A percentile compares a stretch with the other conserved stretches of the same genome.
Evolutionary conservation across 169 alveolate genomes (phyloP).

Genomic region (Cryptosporidium sp.): DNA sequence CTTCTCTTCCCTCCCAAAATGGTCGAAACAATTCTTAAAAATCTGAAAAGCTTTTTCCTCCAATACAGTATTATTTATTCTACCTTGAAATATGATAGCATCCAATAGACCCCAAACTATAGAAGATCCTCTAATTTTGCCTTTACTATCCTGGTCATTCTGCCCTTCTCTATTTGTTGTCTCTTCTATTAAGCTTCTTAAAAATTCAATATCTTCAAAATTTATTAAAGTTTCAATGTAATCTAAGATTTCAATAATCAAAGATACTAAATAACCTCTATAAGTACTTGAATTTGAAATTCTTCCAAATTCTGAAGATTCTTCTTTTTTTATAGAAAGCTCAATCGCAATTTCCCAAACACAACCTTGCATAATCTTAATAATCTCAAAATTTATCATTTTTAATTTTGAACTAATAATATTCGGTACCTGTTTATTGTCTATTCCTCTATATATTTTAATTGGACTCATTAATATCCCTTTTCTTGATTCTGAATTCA

Average conservation of each 20-base stretch:
- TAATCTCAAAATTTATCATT: slow-evolving; percentile 4
- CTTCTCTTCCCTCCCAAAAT: not conserved
- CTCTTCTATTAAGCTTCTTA: slow-evolving; percentile 1
- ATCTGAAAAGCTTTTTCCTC: not conserved
- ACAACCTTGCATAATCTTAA: not conserved
- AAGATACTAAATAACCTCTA: not conserved
- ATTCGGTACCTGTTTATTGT: not conserved
- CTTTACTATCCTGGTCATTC: not conserved
- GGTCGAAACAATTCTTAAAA: not conserved
- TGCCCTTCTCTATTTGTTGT: not conserved
- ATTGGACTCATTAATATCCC: not conserved
- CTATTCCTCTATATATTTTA: not conserved
- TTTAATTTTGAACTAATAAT: not conserved
- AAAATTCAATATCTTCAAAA: not conserved
- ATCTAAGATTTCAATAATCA: slow-evolving; percentile 26
- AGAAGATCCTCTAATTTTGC: not conserved
- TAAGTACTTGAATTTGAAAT: not conserved
- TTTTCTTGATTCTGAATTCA: not conserved
- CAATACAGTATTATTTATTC: not conserved
- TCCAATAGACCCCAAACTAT: slow-evolving; percentile 48
- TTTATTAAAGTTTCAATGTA: slow-evolving; percentile 22
- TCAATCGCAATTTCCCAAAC: not conserved
- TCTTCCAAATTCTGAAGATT: not conserved
- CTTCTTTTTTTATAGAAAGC: slow-evolving; percentile 11
- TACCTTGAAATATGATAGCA: slow-evolving; percentile 12